Evolutionary conservation across 805 yeast species (phyloP).

Genomic region (Scheffersomyces amazonensis): DNA sequence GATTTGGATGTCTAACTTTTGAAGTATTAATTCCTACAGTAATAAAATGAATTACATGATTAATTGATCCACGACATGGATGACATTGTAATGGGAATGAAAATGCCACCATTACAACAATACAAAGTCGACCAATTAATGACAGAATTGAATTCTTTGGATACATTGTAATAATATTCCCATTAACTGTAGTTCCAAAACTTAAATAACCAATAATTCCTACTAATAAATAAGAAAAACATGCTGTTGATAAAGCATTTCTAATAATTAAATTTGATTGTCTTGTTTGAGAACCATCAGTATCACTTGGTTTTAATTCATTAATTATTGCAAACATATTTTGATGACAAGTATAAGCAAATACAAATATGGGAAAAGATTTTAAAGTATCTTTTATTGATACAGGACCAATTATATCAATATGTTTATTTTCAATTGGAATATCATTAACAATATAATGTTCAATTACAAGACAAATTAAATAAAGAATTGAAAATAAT

Average conservation of each 20-base stretch:
- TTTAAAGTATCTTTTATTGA: constrained; percentile 42
- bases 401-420: constrained; percentile 40
- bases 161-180: constrained; percentile 71
- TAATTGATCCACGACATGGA: constrained; percentile 72
- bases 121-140: constrained; percentile 54
- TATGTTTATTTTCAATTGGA: constrained; percentile 11
- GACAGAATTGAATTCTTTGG: constrained; percentile 49
- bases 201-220: constrained; percentile 71
- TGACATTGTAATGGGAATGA: constrained; percentile 80
- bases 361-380: constrained; percentile 70
- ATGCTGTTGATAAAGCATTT: constrained; percentile 55
- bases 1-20: constrained; percentile 16
- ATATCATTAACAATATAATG: constrained; percentile 39
- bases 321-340: constrained; percentile 75
- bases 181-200: constrained; percentile 63
- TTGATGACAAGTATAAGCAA: constrained; percentile 82
- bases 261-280: constrained; percentile 49
- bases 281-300: constrained; percentile 37
- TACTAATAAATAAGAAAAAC: constrained; percentile 56
- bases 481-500: constrained; percentile 60
- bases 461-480: constrained; percentile 52
- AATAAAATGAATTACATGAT: constrained; percentile 58
- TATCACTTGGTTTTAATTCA: constrained; percentile 48
- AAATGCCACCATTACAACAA: constrained; percentile 70
- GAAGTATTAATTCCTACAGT: constrained; percentile 26